A percentile compares a stretch with the other conserved stretches of the same genome.
phyloP scores from a whole-genome alignment of 78 protist species.

The Planoprotostelium fungivorum region DNA sequence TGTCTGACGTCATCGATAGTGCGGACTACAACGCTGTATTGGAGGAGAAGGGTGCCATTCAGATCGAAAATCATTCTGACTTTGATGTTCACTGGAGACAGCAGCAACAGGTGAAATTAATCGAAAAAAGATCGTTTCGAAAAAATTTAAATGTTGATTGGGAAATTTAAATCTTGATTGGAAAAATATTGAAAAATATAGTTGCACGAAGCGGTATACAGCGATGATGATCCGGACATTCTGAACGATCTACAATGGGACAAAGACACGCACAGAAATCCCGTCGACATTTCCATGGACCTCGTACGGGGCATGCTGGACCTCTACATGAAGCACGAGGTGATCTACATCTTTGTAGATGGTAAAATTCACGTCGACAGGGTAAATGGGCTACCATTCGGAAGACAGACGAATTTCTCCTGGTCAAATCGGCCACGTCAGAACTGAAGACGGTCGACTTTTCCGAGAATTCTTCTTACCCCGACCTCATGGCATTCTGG shows the following conservation, averaged over 20 bases:
- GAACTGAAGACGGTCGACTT: background rate
- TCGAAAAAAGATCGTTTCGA: too few relatives aligned
- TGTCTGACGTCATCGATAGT: background rate
- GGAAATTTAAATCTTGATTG: background rate
- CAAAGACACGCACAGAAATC: background rate
- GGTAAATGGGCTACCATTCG: background rate
- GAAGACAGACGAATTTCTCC: background rate
- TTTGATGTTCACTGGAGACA: background rate
- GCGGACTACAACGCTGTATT: background rate
- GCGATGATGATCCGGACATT: background rate
- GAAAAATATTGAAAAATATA: background rate
- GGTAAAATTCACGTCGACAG: background rate
- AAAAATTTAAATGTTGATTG: too few relatives aligned
- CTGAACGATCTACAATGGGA: background rate
- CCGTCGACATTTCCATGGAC: background rate
- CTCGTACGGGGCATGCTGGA: background rate
- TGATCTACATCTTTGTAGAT: background rate
- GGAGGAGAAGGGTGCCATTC: background rate
- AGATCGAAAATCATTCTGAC: background rate
- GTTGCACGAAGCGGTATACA: background rate
- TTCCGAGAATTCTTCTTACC: background rate
- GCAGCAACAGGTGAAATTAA: background rate
- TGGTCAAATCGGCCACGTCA: background rate
- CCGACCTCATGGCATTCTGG: background rate
- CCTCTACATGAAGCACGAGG: background rate